A percentile compares a stretch with the other conserved stretches of the same genome.
These are phyloP conservation scores for Pythium folliculosum DNA, from an alignment of 352 stramenopile genomes.

Conservation along the genomic window DNA sequence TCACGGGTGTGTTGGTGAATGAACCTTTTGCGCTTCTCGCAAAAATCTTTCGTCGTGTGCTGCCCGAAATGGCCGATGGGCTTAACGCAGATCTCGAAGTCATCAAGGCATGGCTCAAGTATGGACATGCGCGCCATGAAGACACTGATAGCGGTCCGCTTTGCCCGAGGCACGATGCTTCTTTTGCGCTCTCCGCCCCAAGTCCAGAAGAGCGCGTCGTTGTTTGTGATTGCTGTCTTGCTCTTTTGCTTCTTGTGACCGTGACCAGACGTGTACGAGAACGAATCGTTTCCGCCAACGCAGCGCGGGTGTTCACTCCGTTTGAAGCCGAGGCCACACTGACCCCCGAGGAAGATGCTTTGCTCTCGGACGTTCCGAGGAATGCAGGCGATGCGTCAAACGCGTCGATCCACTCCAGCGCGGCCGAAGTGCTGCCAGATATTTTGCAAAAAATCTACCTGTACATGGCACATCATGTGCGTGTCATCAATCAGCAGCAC, in stretches of 20 bases:
- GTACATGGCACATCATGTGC: not conserved
- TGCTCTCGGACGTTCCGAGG: too few species aligned
- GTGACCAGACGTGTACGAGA: not conserved
- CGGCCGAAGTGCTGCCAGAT: not conserved
- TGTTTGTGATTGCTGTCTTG: too few species aligned
- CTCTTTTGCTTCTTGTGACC: not conserved
- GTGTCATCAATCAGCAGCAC: not conserved
- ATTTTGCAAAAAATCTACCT: constrained; percentile 5
- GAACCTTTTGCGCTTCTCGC: not conserved
- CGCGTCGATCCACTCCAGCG: too few species aligned
- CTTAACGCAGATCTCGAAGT: constrained; percentile 1
- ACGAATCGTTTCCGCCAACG: too few species aligned
- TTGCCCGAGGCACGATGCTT: constrained; percentile 7
- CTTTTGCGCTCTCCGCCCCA: too few species aligned
- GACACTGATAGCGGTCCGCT: too few species aligned
- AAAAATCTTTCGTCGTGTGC: not conserved
- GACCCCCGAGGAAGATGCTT: too few species aligned
- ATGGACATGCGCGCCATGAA: not conserved
- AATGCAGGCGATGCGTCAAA: too few species aligned
- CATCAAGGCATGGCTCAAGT: constrained; percentile 15
- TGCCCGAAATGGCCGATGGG: not conserved
- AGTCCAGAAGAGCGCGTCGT: too few species aligned
- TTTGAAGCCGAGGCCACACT: too few species aligned
- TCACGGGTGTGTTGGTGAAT: constrained; percentile 8
- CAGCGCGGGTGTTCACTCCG: too few species aligned